A percentile compares a stretch with the other conserved stretches of the same genome.
These are phyloP conservation scores for Pestalotiopsis sp. DNA, from an alignment of 2,329 filamentous ascomycete species.

Conservation along the genomic window DNA sequence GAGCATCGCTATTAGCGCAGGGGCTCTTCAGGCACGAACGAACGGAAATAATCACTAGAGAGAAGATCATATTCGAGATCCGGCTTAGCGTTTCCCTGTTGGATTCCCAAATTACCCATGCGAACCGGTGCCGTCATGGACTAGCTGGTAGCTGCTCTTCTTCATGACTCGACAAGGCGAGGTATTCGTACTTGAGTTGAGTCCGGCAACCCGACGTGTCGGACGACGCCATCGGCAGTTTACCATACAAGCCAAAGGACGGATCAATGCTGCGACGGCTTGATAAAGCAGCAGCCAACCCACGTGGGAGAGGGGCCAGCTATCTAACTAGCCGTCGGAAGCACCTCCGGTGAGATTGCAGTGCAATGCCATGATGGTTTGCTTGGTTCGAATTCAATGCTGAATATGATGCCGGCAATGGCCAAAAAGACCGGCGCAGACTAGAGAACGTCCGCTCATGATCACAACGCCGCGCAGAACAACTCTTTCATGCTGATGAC, in stretches of 20 bases:
- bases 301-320: not conserved
- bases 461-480: too few relatives aligned
- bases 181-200: not conserved
- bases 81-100: not conserved
- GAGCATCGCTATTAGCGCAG: not conserved
- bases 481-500: too few relatives aligned
- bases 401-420: not conserved
- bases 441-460: too few relatives aligned
- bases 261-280: not conserved
- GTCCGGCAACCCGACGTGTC: not conserved
- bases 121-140: not conserved
- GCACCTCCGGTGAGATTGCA: not conserved
- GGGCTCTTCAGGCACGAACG: not conserved
- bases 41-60: not conserved
- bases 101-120: not conserved
- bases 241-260: not conserved
- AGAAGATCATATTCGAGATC: not conserved
- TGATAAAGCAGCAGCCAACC: not conserved
- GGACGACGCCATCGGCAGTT: not conserved
- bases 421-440: too few relatives aligned
- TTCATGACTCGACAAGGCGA: not conserved
- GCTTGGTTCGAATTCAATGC: not conserved
- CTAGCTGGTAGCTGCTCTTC: not conserved
- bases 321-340: not conserved
- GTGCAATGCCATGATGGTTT: not conserved